Base-by-base conservation (phyloP, 116 monocot genomes). In the Posidonia oceanica region DNA sequence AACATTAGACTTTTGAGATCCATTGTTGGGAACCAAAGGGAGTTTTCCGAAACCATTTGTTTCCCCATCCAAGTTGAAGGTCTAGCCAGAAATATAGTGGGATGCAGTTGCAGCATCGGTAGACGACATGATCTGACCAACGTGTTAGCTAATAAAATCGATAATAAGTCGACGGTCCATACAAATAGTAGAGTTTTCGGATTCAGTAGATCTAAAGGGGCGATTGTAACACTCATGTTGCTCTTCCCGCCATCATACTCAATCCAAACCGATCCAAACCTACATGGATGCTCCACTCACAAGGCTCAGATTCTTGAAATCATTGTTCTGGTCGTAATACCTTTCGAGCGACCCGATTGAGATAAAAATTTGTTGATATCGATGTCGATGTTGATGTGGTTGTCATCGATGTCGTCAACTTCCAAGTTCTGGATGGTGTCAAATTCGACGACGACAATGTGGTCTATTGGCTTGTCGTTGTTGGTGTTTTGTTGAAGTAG, bases 41-140 rank as follows among this genome's bases (percentile, higher is more conserved):
- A 80, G 59, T 5, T 10, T 66, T 18, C 21, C 48, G 21, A 75
- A 16, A 54, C 75, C 66, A 22, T 54, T 61, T 37, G 75, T 75
- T 59, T 20, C 23, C 5, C 71, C 75, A n/a, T 61, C 52, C 70
- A 80, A 59, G 4, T 14, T 40, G 1, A 80, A 75, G 52, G 75
- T 80, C 80, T 75, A 80, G 5, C 63, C 73, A 2, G 69, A 63
- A 52, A 74, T 16, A 62, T 56, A 73, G 44, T 79, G 61, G 36
- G 60, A 51, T 3, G 68, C 42, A 0, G 61, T 42, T 4, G 63
- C 51, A 16, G 36, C 18, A 7, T 69, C 77, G 0, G 67, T 63
- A 14, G 77, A 39, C 2, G 77, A 54, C 5, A 74, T 44, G 73
- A 81, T 4, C 81, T 74, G 5, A 81, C 69, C 36, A 72, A 81